These are phyloP conservation scores for Flammula alnicola DNA, from an alignment of 1,284 basidiomycete genomes.

Conservation along the genomic window DNA sequence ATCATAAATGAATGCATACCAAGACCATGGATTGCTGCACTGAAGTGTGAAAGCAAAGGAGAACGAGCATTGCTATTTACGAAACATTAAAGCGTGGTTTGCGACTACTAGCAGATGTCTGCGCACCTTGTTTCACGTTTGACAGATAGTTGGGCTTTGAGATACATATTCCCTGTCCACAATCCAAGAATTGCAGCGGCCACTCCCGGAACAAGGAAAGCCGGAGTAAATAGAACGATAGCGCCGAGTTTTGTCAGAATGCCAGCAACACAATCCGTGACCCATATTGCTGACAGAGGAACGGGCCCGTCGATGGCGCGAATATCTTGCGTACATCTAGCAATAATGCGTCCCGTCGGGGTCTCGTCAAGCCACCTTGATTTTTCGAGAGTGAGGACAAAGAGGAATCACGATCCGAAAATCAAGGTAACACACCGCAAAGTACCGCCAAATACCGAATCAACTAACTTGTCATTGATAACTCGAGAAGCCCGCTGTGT, in stretches of 20 bases:
- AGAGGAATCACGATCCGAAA: constrained; percentile 6
- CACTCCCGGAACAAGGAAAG: constrained; percentile 26
- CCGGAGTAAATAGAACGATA: constrained; percentile 23
- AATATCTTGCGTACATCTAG: constrained; percentile 63
- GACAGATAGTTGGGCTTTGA: constrained; percentile 75
- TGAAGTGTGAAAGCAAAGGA: constrained; percentile 45
- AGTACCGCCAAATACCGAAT: constrained; percentile 53
- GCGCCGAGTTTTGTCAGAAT: constrained; percentile 18
- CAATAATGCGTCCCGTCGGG: constrained; percentile 57
- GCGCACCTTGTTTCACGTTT: constrained; percentile 56
- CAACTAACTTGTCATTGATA: constrained; percentile 47
- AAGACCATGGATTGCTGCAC: constrained; percentile 69
- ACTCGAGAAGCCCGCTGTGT: constrained; percentile 46
- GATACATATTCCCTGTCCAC: constrained; percentile 53
- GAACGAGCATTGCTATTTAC: constrained; percentile 20
- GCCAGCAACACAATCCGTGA: constrained; percentile 13
- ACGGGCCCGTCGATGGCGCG: constrained; percentile 22
- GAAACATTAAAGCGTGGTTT: neutral
- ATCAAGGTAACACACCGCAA: constrained; percentile 34
- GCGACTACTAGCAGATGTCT: neutral
- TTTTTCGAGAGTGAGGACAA: too few species aligned
- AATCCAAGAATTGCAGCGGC: constrained; percentile 34
- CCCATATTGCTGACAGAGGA: constrained; percentile 9
- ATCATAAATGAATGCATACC: constrained; percentile 42
- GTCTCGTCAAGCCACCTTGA: constrained; percentile 56